A percentile compares a stretch with the other conserved stretches of the same genome.
Evolutionary conservation across 495 filamentous ascomycete species (phyloP).

Genomic region (Neurospora tetrasperma): DNA sequence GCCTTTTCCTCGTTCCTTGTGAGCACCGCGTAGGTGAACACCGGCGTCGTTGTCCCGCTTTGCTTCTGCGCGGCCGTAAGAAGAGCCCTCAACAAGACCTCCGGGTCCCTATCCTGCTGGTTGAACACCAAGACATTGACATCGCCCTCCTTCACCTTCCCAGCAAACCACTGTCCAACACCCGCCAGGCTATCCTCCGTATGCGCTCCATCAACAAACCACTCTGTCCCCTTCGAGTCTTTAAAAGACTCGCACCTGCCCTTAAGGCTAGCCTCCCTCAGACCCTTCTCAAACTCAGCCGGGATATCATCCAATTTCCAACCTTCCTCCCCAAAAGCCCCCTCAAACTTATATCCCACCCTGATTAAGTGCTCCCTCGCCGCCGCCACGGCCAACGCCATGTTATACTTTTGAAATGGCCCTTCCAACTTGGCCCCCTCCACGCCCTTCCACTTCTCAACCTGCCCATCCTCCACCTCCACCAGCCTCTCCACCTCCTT

Average conservation of each 20-base stretch:
- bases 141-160: constrained; percentile 20
- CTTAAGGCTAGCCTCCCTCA: constrained; percentile 53
- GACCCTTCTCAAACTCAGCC: constrained; percentile 51
- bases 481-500: constrained; percentile 21
- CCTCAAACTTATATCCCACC: constrained; percentile 11
- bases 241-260: constrained; percentile 66
- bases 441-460: constrained; percentile 29
- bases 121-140: constrained; percentile 71
- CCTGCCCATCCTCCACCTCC: constrained; percentile 24
- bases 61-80: constrained; percentile 13
- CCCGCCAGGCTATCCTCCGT: constrained; percentile 70
- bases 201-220: constrained; percentile 88
- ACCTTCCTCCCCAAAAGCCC: constrained; percentile 9
- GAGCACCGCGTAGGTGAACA: constrained; percentile 31
- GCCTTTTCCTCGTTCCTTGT: constrained; percentile 30
- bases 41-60: background rate
- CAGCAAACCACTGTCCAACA: constrained; percentile 63
- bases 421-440: constrained; percentile 24
- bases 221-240: constrained; percentile 45
- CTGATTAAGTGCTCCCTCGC: constrained; percentile 27
- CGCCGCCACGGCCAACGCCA: constrained; percentile 32
- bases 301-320: constrained; percentile 15
- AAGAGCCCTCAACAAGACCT: constrained; percentile 46
- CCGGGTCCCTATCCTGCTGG: constrained; percentile 75
- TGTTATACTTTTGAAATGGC: constrained; percentile 36